Conservation (phyloP, 768 basidiomycete genomes). For the Harrya chromipes region DNA sequence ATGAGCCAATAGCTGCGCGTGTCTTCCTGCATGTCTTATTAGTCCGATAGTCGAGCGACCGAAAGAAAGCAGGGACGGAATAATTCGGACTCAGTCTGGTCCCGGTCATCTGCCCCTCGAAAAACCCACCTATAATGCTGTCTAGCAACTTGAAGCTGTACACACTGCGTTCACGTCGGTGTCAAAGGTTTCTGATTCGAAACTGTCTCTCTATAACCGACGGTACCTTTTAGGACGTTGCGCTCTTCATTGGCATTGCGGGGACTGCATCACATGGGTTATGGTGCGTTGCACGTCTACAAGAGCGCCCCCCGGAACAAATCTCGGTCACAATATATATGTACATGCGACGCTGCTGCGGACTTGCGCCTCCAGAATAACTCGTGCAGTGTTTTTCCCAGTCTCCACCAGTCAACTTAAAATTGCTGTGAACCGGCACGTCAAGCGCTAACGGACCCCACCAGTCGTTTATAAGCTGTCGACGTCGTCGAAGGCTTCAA, state of each 20-base stretch:
- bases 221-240: no score
- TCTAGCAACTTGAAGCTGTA: no score
- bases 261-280: no score
- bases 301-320: not conserved
- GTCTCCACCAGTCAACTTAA: not conserved
- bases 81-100: not conserved
- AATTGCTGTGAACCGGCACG: conserved; percentile 3
- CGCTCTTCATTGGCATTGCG: no score
- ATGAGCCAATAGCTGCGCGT: conserved; percentile 57
- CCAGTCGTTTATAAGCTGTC: conserved; percentile 15
- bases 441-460: not conserved
- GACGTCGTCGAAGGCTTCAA: not conserved
- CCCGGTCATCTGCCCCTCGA: no score
- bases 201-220: no score
- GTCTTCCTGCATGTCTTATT: conserved; percentile 7
- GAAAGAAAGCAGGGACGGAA: no score
- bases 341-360: conserved; percentile 10
- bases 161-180: no score
- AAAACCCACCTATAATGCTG: no score
- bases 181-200: no score
- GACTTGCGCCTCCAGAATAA: not conserved
- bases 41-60: no score
- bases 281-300: no score
- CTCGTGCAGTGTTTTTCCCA: conserved; percentile 1
- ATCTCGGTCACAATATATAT: not conserved